A percentile compares a stretch with the other conserved stretches of the same genome.
Conservation (phyloP, 306 rosid species). For the Prunus davidiana region DNA sequence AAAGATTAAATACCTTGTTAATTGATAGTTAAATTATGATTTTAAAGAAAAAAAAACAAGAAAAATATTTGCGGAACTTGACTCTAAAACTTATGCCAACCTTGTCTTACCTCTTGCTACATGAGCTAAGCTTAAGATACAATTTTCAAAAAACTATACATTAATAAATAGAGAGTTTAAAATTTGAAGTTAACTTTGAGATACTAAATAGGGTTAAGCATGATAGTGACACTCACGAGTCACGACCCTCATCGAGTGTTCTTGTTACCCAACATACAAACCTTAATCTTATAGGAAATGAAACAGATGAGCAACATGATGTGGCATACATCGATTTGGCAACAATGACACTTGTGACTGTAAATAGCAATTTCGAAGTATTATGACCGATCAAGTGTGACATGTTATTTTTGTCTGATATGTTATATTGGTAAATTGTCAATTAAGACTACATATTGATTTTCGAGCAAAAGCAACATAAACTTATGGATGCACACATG, state of each 20-base stretch:
- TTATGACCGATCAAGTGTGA: neutral
- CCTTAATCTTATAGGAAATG: neutral
- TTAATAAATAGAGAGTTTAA: neutral
- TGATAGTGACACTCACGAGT: neutral
- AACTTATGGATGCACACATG: too few relatives aligned
- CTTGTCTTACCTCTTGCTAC: neutral
- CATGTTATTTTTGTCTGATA: too few relatives aligned
- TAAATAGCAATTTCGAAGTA: too few relatives aligned
- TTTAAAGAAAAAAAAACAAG: neutral
- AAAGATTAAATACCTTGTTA: too few relatives aligned
- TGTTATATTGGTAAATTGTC: too few relatives aligned
- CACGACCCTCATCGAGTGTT: neutral
- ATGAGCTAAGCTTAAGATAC: slow-evolving; percentile 6
- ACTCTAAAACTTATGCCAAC: neutral
- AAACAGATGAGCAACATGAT: neutral
- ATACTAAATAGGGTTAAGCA: neutral
- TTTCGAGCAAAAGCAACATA: too few relatives aligned
- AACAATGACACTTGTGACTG: neutral
- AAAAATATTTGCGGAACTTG: neutral
- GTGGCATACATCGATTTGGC: neutral
- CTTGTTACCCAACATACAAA: neutral
- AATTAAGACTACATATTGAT: too few relatives aligned
- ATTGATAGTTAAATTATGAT: too few relatives aligned
- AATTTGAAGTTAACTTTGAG: slow-evolving; percentile 5
- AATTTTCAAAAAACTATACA: neutral